These are phyloP conservation scores for Grosmannia serpens DNA, from an alignment of 2,329 filamentous ascomycete genomes.

Conservation along the genomic window DNA sequence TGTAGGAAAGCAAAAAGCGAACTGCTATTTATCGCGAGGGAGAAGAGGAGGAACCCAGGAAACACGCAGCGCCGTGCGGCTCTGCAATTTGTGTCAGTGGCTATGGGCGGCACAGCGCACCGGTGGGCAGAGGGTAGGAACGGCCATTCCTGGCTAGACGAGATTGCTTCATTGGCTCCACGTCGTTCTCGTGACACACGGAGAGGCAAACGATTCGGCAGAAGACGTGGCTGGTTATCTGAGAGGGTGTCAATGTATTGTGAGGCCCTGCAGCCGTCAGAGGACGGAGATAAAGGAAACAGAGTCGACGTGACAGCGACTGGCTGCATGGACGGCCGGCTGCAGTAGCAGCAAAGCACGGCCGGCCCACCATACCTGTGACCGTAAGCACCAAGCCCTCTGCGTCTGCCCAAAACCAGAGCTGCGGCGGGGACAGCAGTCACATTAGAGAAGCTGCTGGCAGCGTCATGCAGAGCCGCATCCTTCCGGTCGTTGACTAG, in stretches of 20 bases:
- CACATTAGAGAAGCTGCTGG: too few species aligned
- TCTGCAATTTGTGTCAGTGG: background rate
- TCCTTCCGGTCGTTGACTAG: too few species aligned
- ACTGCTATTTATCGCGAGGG: background rate
- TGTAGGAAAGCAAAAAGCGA: background rate
- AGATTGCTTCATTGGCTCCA: background rate
- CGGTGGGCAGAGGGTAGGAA: background rate
- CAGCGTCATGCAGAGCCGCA: too few species aligned
- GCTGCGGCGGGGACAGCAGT: too few species aligned
- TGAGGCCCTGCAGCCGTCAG: background rate
- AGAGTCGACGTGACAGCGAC: background rate
- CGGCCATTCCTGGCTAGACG: background rate
- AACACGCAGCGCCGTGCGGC: background rate
- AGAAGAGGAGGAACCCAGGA: background rate
- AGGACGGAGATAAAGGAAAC: background rate
- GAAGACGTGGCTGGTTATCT: background rate
- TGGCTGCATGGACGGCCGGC: background rate
- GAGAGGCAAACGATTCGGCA: background rate
- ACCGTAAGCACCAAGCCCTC: too few species aligned
- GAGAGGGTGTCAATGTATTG: background rate
- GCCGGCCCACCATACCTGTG: too few species aligned
- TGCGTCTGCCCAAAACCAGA: too few species aligned
- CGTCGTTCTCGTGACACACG: background rate
- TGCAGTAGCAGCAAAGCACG: too few species aligned
- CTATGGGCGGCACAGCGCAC: too few species aligned